phyloP scores from a whole-genome alignment of 2,329 filamentous ascomycete genomes.

The Epichloe elymi region DNA sequence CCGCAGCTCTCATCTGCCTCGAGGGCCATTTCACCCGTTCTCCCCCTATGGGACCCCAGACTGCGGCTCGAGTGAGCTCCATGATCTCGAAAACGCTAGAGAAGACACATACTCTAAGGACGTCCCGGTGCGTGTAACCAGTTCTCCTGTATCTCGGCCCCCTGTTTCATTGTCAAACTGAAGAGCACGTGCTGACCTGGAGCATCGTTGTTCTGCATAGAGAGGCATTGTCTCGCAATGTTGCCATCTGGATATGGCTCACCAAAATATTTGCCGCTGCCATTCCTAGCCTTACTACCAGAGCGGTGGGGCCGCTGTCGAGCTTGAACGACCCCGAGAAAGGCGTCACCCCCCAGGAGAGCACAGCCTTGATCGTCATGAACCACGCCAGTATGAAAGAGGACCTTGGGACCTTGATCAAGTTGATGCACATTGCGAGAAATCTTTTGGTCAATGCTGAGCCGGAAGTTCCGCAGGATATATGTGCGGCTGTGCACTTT shows the following conservation, averaged over 20 bases:
- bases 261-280: constrained; percentile 48
- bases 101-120: constrained; percentile 48
- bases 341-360: constrained; percentile 45
- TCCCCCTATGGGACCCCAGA: constrained; percentile 41
- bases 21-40: constrained; percentile 47
- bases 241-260: constrained; percentile 53
- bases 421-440: constrained; percentile 52
- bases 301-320: constrained; percentile 43
- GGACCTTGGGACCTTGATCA: constrained; percentile 50
- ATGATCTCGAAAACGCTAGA: constrained; percentile 49
- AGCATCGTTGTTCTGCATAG: constrained; percentile 18
- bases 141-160: neutral
- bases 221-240: constrained; percentile 47
- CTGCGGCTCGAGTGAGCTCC: constrained; percentile 38
- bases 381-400: constrained; percentile 49
- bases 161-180: neutral
- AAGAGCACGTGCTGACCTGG: constrained; percentile 6
- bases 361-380: constrained; percentile 48
- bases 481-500: constrained; percentile 50
- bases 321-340: constrained; percentile 41
- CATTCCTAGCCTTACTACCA: constrained; percentile 45
- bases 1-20: constrained; percentile 45
- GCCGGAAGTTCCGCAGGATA: constrained; percentile 51
- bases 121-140: constrained; percentile 36
- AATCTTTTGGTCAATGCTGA: constrained; percentile 52